Evolutionary conservation across 371 early-diverging fungal species (phyloP).

Genomic region (Mucor irregularis): DNA sequence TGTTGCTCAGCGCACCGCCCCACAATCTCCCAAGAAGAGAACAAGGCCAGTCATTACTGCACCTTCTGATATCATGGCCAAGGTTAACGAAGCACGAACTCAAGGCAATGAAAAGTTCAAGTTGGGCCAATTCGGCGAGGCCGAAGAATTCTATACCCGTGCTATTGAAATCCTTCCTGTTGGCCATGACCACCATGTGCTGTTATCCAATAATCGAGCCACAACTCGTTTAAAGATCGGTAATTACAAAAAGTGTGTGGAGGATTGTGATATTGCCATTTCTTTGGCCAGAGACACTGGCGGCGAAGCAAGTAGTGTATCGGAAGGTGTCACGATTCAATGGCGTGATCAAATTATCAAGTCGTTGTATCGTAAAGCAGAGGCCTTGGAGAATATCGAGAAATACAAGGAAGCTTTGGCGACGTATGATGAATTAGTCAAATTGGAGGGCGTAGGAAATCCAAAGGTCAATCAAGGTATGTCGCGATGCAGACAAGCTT

Average conservation of each 20-base stretch:
- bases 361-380: constrained; percentile 60
- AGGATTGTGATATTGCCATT: constrained; percentile 52
- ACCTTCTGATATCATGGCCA: constrained; percentile 16
- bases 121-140: constrained; percentile 85
- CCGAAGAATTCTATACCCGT: constrained; percentile 70
- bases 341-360: constrained; percentile 11
- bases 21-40: constrained; percentile 1
- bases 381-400: constrained; percentile 81
- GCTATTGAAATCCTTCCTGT: constrained; percentile 64
- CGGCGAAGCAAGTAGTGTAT: constrained; percentile 32
- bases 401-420: constrained; percentile 74
- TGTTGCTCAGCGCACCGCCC: not conserved
- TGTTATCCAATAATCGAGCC: constrained; percentile 89
- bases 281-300: constrained; percentile 9
- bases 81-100: not conserved
- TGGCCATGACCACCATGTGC: constrained; percentile 64
- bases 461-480: constrained; percentile 51
- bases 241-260: constrained; percentile 68
- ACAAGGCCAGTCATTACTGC: constrained; percentile 30
- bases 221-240: constrained; percentile 84
- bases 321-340: not conserved
- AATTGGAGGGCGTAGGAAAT: constrained; percentile 43
- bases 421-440: constrained; percentile 67
- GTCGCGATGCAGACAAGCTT: constrained; percentile 36
- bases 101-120: constrained; percentile 85